Conservation (phyloP, 257 asterid species). For the Solanum lignicaule region DNA sequence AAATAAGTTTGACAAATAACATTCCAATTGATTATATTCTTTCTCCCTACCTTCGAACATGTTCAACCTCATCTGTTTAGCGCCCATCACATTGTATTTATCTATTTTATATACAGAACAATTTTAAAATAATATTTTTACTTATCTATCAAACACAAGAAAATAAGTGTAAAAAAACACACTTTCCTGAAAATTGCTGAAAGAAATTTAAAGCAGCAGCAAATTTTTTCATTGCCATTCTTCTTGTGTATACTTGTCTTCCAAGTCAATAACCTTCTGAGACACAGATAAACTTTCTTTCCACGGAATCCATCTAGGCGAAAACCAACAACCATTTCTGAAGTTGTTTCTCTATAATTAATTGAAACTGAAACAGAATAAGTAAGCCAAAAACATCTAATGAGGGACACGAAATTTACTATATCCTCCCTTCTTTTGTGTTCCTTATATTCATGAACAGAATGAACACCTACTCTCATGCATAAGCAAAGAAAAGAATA, state of each 20-base stretch:
- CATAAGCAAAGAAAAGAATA: constrained; percentile 5
- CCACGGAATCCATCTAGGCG: not conserved
- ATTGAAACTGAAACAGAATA: not conserved
- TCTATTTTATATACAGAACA: not conserved
- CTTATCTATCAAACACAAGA: not conserved
- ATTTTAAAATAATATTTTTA: not conserved
- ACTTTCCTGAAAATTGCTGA: not conserved
- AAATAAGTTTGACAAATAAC: not conserved
- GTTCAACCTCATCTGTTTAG: not conserved
- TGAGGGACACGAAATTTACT: not conserved
- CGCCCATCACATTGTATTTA: not conserved
- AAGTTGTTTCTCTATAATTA: not conserved
- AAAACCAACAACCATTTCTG: not conserved
- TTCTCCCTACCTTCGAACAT: not conserved
- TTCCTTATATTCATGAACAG: not conserved
- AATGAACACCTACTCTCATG: not conserved
- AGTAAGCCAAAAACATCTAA: not conserved
- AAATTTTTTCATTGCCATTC: not conserved
- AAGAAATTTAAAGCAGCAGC: not conserved
- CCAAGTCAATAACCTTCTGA: not conserved
- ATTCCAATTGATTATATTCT: not conserved
- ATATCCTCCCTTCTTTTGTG: not conserved
- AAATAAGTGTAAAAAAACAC: too few relatives aligned
- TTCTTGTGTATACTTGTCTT: not conserved
- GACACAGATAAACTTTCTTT: not conserved